Evolutionary conservation across 352 stramenopile genomes (phyloP).

Genomic region (Ophiocytium majus): DNA sequence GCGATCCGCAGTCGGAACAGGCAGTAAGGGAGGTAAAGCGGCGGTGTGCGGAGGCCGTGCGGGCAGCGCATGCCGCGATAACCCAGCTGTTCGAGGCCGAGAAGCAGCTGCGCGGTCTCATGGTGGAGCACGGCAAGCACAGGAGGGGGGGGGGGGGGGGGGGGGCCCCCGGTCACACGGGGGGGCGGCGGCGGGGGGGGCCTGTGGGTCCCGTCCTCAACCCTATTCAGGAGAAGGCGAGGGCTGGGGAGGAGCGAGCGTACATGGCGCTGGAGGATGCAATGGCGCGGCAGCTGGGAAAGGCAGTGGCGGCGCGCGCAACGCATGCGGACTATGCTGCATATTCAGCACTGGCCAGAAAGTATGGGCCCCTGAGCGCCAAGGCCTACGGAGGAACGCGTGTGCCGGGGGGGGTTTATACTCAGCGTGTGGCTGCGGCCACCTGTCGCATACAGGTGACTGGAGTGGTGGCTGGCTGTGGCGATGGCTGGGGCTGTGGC

Average conservation of each 20-base stretch:
- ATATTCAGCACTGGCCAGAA: background rate
- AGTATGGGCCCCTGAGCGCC: background rate
- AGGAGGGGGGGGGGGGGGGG: no score
- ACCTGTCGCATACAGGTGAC: background rate
- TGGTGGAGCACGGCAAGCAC: no score
- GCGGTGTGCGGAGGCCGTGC: background rate
- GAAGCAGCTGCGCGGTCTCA: background rate
- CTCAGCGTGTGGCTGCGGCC: no score
- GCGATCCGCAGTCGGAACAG: background rate
- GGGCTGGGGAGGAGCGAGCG: background rate
- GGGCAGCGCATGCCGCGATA: background rate
- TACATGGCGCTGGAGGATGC: background rate
- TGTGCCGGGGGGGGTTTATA: background rate
- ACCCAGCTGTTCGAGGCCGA: background rate
- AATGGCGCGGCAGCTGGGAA: background rate
- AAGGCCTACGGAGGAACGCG: background rate
- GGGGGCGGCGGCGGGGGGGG: no score
- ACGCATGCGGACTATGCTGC: background rate
- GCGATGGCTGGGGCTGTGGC: no score
- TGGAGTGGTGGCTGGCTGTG: no score
- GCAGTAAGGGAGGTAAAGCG: background rate
- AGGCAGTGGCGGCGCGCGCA: no score
- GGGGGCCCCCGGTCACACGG: no score
- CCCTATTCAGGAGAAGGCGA: background rate
- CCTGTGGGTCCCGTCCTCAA: no score